A percentile compares a stretch with the other conserved stretches of the same genome.
phyloP scores from a whole-genome alignment of 805 yeast genomes.

The Kluyveromyces nonfermentans region DNA sequence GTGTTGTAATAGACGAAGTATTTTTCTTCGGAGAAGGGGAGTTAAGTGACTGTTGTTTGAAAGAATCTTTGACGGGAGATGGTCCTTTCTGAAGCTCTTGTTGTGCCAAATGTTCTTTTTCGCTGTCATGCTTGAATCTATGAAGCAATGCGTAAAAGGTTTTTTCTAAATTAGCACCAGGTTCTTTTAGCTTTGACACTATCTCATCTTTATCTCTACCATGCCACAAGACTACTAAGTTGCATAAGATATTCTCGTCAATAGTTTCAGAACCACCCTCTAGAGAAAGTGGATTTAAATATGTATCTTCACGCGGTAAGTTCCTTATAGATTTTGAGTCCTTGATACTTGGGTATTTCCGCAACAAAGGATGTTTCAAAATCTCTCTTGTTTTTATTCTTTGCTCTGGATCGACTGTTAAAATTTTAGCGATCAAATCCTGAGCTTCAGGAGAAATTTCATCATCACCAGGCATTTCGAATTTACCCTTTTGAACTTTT shows the following conservation, averaged over 20 bases:
- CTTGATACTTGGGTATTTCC: conserved; percentile 47
- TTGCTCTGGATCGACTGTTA: conserved; percentile 69
- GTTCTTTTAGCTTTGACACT: conserved; percentile 41
- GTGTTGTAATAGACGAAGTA: conserved; percentile 10
- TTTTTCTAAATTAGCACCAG: conserved; percentile 64
- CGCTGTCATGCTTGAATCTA: conserved; percentile 57
- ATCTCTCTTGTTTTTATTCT: conserved; percentile 76
- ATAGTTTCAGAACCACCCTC: conserved; percentile 34
- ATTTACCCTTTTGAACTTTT: conserved; percentile 87
- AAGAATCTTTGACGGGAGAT: conserved; percentile 26
- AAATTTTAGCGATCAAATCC: conserved; percentile 73
- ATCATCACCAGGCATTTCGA: conserved; percentile 66
- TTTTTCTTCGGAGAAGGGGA: conserved; percentile 8
- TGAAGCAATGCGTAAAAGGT: conserved; percentile 66
- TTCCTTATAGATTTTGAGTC: conserved; percentile 29
- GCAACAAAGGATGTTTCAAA: conserved; percentile 69
- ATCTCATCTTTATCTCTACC: conserved; percentile 54
- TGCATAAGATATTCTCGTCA: conserved; percentile 66
- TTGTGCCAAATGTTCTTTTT: conserved; percentile 24
- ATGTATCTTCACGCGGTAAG: conserved; percentile 32
- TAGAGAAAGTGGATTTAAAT: conserved; percentile 28
- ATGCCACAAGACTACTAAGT: conserved; percentile 72
- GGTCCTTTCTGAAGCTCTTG: conserved; percentile 34
- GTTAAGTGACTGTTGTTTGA: conserved; percentile 9
- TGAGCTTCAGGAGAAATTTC: conserved; percentile 77